Base-by-base conservation (phyloP, 2,329 filamentous ascomycete genomes). In the Scedosporium apiospermum region DNA sequence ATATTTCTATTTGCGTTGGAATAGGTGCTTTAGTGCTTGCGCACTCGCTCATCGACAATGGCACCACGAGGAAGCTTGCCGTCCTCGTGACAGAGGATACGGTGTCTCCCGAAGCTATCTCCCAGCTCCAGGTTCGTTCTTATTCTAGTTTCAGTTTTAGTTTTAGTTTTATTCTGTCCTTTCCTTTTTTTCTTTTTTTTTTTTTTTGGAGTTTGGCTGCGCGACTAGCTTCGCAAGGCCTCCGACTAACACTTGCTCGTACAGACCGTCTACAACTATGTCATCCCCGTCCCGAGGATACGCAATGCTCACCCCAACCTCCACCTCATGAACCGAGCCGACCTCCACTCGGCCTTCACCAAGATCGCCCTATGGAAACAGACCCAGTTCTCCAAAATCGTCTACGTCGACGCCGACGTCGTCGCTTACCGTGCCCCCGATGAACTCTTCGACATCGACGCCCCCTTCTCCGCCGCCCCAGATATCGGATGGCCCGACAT, bases 401-500 rank as follows among this genome's bases (percentile, higher is more conserved):
- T 99, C 63, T 99, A 98, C 75, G 82, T 99, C 66, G 95, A 99
- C 72, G 90, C 93, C 65, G 95, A 99, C 71, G 85, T 96, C 49
- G 89, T 99, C n/a, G 90, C 91, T 34, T 84, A 96, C 65, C 83
- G 92, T 68, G 91, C 93, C 41, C 90, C 93, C 3, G 93, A 99
- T 70, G 95, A 99, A 81, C 86, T 99, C 62, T 96, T 99, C 71
- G 82, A 87, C 63, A 72, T 87, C 26, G 70, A 77, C 4, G 76
- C 84, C 58, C 71, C 80, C 62, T 88, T 88, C 71, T 82, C 85
- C 49, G 86, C 95, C 2, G 92, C 90, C 10, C 93, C 95, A 38
- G 95, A 99, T 74, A 92, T 98, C 69, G 95, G 95, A 68, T 99
- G 95, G 95, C 95, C 95, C 41, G 95, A 99, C 76, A 84, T 93